phyloP scores from a whole-genome alignment of 2,329 filamentous ascomycete species.

The Sclerotinia trifoliorum region DNA sequence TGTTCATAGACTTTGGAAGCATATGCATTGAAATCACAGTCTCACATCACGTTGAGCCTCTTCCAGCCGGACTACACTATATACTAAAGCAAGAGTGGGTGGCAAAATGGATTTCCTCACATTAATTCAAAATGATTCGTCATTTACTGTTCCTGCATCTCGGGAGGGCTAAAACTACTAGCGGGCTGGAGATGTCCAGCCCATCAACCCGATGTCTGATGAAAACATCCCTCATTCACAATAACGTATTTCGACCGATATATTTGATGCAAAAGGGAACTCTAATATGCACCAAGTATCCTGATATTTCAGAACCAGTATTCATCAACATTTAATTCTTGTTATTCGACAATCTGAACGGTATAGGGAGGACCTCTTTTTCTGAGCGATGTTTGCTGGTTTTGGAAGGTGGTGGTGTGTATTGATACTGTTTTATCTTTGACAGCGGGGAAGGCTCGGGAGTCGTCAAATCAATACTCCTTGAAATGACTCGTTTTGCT shows the following conservation, averaged over 20 bases:
- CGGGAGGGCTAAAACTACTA: background rate
- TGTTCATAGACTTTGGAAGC: no score
- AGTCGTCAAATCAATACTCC: conserved; percentile 7
- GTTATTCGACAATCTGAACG: background rate
- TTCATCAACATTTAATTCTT: background rate
- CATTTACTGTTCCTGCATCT: background rate
- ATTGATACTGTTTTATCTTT: background rate
- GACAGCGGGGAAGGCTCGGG: conserved; percentile 1
- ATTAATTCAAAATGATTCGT: background rate
- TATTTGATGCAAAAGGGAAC: no score
- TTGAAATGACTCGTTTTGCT: background rate
- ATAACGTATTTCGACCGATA: background rate
- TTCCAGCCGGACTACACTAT: no score
- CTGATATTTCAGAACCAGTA: background rate
- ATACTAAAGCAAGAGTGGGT: background rate
- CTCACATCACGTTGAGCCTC: no score
- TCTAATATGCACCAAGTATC: background rate
- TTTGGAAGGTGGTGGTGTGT: conserved; percentile 13
- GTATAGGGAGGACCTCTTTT: background rate
- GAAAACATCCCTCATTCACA: background rate
- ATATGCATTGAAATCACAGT: no score
- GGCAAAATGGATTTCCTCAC: background rate
- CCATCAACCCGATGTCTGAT: background rate
- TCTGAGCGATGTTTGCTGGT: background rate
- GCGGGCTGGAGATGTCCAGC: background rate